Conservation (phyloP, 163 green algal genomes). For the Prototheca wickerhamii region DNA sequence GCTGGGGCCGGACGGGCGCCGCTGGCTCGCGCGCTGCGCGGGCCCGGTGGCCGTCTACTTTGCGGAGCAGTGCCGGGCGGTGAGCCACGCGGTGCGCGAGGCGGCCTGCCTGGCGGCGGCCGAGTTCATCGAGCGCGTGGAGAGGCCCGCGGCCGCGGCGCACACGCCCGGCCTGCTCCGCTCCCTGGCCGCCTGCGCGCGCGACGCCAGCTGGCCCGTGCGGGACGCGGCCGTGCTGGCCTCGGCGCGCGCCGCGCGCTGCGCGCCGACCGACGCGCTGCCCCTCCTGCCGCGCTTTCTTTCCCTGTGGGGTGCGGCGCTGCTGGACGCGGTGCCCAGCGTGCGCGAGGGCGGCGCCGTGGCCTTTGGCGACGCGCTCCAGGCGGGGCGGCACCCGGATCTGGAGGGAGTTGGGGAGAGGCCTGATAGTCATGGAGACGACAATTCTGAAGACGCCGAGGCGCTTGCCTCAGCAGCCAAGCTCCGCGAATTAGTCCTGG, state of each 20-base stretch:
- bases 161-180: conserved; percentile 59
- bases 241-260: background rate
- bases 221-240: conserved; percentile 45
- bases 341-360: conserved; percentile 69
- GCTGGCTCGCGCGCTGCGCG: conserved; percentile 52
- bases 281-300: conserved; percentile 6
- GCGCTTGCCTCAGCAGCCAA: too few relatives aligned
- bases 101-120: conserved; percentile 83
- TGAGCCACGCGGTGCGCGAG: conserved; percentile 84
- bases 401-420: too few relatives aligned
- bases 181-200: conserved; percentile 68
- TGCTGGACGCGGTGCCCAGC: conserved; percentile 83
- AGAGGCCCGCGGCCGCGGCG: conserved; percentile 42
- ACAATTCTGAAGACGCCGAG: too few relatives aligned
- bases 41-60: conserved; percentile 70
- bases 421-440: background rate
- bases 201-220: conserved; percentile 85
- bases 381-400: too few relatives aligned
- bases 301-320: conserved; percentile 66
- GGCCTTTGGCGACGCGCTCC: conserved; percentile 65
- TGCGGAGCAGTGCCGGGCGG: conserved; percentile 56
- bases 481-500: too few relatives aligned
- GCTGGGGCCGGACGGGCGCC: conserved; percentile 54
- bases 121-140: conserved; percentile 65
- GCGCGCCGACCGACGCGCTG: background rate